These are phyloP conservation scores for Lactarius indigo DNA, from an alignment of 768 basidiomycete genomes.

Conservation along the genomic window DNA sequence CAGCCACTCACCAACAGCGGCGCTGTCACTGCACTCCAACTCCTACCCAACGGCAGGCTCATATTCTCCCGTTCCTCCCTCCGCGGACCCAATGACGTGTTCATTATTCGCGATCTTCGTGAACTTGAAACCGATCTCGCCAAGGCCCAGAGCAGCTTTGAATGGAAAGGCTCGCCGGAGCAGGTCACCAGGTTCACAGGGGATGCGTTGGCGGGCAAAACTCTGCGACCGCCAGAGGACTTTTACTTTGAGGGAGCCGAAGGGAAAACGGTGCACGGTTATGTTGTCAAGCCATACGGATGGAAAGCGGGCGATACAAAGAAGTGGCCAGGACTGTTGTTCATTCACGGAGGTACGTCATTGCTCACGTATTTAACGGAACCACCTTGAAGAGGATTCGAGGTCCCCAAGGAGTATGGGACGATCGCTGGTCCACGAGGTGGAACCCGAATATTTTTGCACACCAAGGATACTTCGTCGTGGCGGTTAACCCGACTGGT, in stretches of 20 bases:
- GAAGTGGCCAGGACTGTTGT: constrained; percentile 74
- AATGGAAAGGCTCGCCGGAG: constrained; percentile 36
- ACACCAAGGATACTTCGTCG: constrained; percentile 82
- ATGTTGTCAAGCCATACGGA: constrained; percentile 76
- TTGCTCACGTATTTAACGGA: neutral
- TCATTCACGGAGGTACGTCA: constrained; percentile 73
- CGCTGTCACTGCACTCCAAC: constrained; percentile 57
- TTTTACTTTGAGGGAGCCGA: constrained; percentile 90
- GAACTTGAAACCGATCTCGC: constrained; percentile 35
- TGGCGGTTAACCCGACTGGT: constrained; percentile 91
- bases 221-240: constrained; percentile 63
- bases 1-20: constrained; percentile 55
- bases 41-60: constrained; percentile 56
- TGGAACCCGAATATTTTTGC: constrained; percentile 86
- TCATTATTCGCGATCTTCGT: constrained; percentile 51
- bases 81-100: constrained; percentile 77
- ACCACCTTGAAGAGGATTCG: constrained; percentile 6
- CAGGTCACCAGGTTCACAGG: constrained; percentile 67
- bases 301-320: constrained; percentile 55
- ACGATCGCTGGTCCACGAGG: constrained; percentile 84
- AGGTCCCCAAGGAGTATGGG: constrained; percentile 83
- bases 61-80: constrained; percentile 73
- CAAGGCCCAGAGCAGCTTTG: constrained; percentile 27
- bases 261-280: constrained; percentile 76
- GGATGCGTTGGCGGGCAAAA: constrained; percentile 51